These are phyloP conservation scores for Oenanthe javanica DNA, from an alignment of 140 eudicot genomes.

Conservation along the genomic window DNA sequence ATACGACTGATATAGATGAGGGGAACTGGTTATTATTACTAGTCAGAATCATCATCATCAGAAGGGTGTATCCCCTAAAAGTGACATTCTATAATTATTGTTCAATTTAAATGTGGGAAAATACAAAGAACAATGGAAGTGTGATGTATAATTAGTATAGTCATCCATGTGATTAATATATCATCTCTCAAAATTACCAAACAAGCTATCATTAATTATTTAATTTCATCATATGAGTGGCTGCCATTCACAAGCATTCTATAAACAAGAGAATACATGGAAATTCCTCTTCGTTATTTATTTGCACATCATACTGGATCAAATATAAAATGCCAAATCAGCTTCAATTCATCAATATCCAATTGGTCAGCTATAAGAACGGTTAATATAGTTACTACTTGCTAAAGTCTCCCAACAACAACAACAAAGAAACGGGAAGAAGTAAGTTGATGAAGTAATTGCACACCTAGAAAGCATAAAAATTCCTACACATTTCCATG, in stretches of 20 bases:
- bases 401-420: not conserved
- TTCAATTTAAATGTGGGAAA: too few species aligned
- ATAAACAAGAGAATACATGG: not conserved
- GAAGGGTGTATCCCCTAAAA: not conserved
- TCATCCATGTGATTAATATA: not conserved
- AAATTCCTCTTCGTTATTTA: not conserved
- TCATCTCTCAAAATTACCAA: not conserved
- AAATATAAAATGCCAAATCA: not conserved
- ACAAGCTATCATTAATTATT: not conserved
- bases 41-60: not conserved
- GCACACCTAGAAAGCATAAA: not conserved
- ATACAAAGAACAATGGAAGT: not conserved
- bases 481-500: not conserved
- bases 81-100: not conserved
- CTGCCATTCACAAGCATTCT: not conserved
- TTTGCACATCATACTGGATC: not conserved
- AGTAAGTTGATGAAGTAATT: not conserved
- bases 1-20: not conserved
- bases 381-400: not conserved
- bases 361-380: not conserved
- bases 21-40: not conserved
- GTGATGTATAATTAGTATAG: not conserved
- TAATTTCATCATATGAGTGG: not conserved
- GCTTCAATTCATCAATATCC: not conserved
- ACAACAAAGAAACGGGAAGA: not conserved